phyloP scores from a whole-genome alignment of 2,329 filamentous ascomycete species.

The Pseudogymnoascus sp. region DNA sequence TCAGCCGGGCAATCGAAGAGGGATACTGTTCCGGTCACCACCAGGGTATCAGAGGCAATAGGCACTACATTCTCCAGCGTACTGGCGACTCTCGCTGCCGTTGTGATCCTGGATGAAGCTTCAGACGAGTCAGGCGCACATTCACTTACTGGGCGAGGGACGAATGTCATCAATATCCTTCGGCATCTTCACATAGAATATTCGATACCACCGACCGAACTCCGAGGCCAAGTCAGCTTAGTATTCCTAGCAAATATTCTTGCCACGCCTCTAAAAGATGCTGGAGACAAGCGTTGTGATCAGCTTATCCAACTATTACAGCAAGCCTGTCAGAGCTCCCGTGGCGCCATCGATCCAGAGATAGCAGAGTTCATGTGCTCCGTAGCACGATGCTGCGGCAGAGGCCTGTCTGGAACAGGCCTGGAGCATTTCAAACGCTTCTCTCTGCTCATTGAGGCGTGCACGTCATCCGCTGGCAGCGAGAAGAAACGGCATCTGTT shows the following conservation, averaged over 20 bases:
- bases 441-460: constrained; percentile 19
- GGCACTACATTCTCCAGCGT: constrained; percentile 35
- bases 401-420: constrained; percentile 29
- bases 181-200: constrained; percentile 7
- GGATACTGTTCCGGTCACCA: not conserved
- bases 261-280: not conserved
- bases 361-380: constrained; percentile 36
- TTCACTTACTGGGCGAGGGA: not conserved
- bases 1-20: not conserved
- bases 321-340: not conserved
- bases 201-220: not conserved
- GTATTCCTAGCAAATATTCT: constrained; percentile 7
- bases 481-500: constrained; percentile 13
- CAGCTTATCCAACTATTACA: not conserved
- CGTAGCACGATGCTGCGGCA: constrained; percentile 40
- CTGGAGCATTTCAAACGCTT: constrained; percentile 33
- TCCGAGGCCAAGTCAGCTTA: not conserved
- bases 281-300: not conserved
- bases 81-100: constrained; percentile 34
- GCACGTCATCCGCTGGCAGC: constrained; percentile 7
- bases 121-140: not conserved
- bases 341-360: not conserved
- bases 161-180: constrained; percentile 3
- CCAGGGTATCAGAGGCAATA: constrained; percentile 14
- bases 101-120: constrained; percentile 26